Conservation (phyloP, 257 asterid species). For the Solanum lignicaule region DNA sequence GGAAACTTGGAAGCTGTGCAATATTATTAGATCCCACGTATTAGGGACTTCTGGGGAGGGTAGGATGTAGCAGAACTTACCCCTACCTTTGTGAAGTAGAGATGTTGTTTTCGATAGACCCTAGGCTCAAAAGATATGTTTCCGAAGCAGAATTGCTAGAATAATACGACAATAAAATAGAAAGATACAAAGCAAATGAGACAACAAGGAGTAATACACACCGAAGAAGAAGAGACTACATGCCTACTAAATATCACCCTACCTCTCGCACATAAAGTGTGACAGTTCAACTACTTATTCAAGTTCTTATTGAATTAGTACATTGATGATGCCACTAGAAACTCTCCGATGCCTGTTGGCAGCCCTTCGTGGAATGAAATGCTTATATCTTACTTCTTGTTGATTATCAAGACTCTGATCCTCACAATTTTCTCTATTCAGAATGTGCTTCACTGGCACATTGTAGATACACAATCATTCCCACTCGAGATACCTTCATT, state of each 20-base stretch:
- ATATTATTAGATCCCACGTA: neutral
- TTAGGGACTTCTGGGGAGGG: neutral
- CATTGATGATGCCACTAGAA: neutral
- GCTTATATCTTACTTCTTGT: neutral
- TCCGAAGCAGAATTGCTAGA: neutral
- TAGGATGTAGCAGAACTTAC: neutral
- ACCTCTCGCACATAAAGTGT: neutral
- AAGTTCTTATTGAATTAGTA: neutral
- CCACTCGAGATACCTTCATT: constrained; percentile 86
- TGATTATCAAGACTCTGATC: neutral
- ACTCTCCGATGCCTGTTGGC: neutral
- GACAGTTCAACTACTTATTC: neutral
- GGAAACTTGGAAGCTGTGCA: neutral
- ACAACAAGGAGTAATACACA: neutral
- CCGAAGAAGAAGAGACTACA: neutral
- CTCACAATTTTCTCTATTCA: constrained; percentile 9
- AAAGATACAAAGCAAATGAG: neutral
- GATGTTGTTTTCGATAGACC: neutral
- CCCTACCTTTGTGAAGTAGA: neutral
- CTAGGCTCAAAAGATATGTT: neutral
- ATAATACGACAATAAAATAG: neutral
- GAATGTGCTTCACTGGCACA: constrained; percentile 99
- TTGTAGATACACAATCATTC: constrained; percentile 87
- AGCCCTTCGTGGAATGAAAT: neutral
- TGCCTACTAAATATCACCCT: neutral